Base-by-base conservation (phyloP, 768 basidiomycete genomes). In the Cystofilobasidium capitatum region DNA sequence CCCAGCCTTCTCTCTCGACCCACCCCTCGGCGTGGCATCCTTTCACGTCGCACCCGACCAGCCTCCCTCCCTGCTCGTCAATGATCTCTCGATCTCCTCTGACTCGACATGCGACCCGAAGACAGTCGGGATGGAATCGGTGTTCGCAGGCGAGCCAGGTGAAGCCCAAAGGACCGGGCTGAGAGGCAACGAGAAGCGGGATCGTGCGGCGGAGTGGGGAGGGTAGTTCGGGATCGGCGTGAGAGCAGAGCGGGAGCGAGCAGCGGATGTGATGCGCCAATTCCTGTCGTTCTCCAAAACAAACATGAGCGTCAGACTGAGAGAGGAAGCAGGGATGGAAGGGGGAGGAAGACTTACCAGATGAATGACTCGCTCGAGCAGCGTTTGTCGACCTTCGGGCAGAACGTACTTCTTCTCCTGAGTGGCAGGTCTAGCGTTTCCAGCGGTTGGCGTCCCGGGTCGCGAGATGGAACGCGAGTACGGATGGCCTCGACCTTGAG, bases 261-360 rank as follows among this genome's bases (percentile, higher is more conserved):
- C 66, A 67, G 0, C 66, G 66, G 16, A 67, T 59, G 35, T 67
- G 66, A 26, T 67, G 66, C 22, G 51, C 39, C 35, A 16, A 20
- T 35, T 67, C 66, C n/a, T n/a, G n/a, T n/a, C n/a, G n/a, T n/a
- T n/a, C n/a, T n/a, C n/a, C n/a, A n/a, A n/a, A n/a, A n/a, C n/a
- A n/a, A n/a, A n/a, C n/a, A n/a, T n/a, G n/a, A n/a, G n/a, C n/a
- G n/a, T n/a, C n/a, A n/a, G n/a, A n/a, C n/a, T n/a, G n/a, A n/a
- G n/a, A n/a, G n/a, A n/a, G n/a, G n/a, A n/a, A n/a, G n/a, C n/a
- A n/a, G n/a, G n/a, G n/a, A n/a, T n/a, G n/a, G n/a, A n/a, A n/a
- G n/a, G n/a, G n/a, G n/a, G n/a, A n/a, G n/a, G n/a, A n/a, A n/a
- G n/a, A n/a, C n/a, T n/a, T n/a, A n/a, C n/a, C 37, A 67, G 61